Evolutionary conservation across 2,329 filamentous ascomycete genomes (phyloP).

Genomic region (Ophiosphaerella korrae): DNA sequence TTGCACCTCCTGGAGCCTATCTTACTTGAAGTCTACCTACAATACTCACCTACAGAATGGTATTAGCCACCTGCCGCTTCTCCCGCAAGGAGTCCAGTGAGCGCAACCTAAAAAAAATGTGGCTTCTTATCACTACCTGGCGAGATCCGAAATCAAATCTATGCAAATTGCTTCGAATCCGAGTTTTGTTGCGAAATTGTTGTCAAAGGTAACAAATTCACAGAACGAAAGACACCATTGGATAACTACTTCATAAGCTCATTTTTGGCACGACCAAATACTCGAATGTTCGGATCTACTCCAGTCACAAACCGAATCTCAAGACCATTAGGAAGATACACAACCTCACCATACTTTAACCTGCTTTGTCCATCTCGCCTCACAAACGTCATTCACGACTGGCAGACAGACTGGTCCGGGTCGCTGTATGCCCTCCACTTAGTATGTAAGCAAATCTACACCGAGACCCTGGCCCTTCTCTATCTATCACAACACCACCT

Average conservation of each 20-base stretch:
- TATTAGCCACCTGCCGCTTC: constrained; percentile 15
- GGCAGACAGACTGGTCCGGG: constrained; percentile 34
- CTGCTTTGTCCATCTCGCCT: no score
- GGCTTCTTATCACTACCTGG: constrained; percentile 50
- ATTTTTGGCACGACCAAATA: background rate
- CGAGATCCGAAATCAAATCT: constrained; percentile 58
- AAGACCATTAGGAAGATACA: constrained; percentile 23
- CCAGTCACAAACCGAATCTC: constrained; percentile 20
- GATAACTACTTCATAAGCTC: constrained; percentile 16
- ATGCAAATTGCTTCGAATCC: constrained; percentile 43
- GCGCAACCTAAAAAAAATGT: constrained; percentile 14
- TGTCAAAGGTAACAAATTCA: constrained; percentile 15
- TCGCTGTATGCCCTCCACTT: constrained; percentile 36
- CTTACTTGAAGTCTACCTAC: no score
- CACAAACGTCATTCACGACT: constrained; percentile 12
- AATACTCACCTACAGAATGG: constrained; percentile 9
- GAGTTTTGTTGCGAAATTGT: constrained; percentile 34
- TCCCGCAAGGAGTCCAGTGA: constrained; percentile 12
- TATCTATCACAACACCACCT: constrained; percentile 41
- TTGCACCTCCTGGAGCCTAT: background rate
- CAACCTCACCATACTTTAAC: no score
- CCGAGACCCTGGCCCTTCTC: constrained; percentile 32
- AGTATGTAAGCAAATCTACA: constrained; percentile 35
- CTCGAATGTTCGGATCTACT: background rate
- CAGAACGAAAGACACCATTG: constrained; percentile 1